Evolutionary conservation across 2,329 filamentous ascomycete genomes (phyloP).

Genomic region (Phoma sp.): DNA sequence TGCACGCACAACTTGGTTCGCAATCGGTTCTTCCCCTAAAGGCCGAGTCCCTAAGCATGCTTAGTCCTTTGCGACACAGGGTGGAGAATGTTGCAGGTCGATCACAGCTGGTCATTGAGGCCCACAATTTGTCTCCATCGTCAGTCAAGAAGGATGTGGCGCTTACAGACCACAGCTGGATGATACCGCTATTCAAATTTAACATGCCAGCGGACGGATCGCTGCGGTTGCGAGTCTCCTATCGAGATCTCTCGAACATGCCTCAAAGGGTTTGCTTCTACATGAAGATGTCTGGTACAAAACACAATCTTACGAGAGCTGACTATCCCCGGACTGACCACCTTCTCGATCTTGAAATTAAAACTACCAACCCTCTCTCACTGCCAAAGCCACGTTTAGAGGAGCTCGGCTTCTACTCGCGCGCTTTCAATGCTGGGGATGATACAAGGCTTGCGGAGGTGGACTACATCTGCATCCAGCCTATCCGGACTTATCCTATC

Average conservation of each 20-base stretch:
- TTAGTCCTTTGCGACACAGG: slow-evolving; percentile 21
- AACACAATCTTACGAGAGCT: background rate
- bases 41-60: background rate
- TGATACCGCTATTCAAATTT: slow-evolving; percentile 42
- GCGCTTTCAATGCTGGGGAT: slow-evolving; percentile 2
- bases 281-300: slow-evolving; percentile 1
- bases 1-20: slow-evolving; percentile 42
- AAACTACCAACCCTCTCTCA: background rate
- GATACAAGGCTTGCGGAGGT: slow-evolving; percentile 23
- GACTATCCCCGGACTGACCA: background rate
- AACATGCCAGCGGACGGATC: slow-evolving; percentile 41
- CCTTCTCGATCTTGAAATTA: background rate
- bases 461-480: slow-evolving; percentile 25
- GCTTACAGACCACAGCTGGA: slow-evolving; percentile 6
- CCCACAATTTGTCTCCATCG: background rate
- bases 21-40: slow-evolving; percentile 44
- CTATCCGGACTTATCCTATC: background rate
- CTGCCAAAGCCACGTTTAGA: slow-evolving; percentile 18
- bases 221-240: slow-evolving; percentile 27
- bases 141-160: background rate
- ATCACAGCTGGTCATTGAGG: slow-evolving; percentile 31
- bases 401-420: slow-evolving; percentile 36
- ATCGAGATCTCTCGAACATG: slow-evolving; percentile 4
- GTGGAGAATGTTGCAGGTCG: slow-evolving; percentile 17
- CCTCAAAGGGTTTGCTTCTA: slow-evolving; percentile 1